These are phyloP conservation scores for Neofusicoccum laricinum DNA, from an alignment of 2,329 filamentous ascomycete genomes.

Conservation along the genomic window DNA sequence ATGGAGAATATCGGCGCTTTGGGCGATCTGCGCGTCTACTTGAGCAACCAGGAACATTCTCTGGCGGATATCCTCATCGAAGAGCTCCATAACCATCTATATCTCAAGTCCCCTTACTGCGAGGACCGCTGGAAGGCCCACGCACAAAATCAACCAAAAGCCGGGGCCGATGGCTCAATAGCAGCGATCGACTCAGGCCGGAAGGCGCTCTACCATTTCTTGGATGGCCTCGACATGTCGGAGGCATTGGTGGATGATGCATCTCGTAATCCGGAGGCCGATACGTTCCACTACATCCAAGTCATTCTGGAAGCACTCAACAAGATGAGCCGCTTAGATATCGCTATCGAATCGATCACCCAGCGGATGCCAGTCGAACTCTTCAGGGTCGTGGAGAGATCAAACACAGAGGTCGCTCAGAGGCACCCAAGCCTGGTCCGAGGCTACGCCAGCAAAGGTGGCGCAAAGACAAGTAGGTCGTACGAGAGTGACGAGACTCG, in stretches of 20 bases:
- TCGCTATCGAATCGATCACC: slow-evolving; percentile 85
- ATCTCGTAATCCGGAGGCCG: slow-evolving; percentile 87
- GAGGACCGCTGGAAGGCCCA: slow-evolving; percentile 92
- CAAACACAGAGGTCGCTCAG: slow-evolving; percentile 89
- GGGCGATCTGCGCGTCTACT: slow-evolving; percentile 79
- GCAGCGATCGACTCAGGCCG: slow-evolving; percentile 43
- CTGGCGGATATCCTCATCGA: slow-evolving; percentile 95
- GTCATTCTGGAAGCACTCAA: slow-evolving; percentile 86
- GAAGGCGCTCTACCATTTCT: slow-evolving; percentile 54
- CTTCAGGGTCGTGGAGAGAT: slow-evolving; percentile 90
- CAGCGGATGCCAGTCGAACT: slow-evolving; percentile 91
- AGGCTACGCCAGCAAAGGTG: slow-evolving; percentile 49
- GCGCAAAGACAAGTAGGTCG: slow-evolving; percentile 57
- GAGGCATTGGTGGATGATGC: slow-evolving; percentile 73
- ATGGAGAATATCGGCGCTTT: slow-evolving; percentile 89
- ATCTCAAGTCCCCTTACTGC: slow-evolving; percentile 96
- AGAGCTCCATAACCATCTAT: slow-evolving; percentile 93
- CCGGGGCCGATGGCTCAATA: slow-evolving; percentile 31
- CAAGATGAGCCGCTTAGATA: slow-evolving; percentile 80
- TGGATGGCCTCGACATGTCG: slow-evolving; percentile 56
- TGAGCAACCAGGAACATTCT: slow-evolving; percentile 88
- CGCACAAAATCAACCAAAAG: slow-evolving; percentile 61
- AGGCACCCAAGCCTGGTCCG: slow-evolving; percentile 80
- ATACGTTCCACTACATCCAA: slow-evolving; percentile 91
- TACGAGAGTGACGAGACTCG: slow-evolving; percentile 70